A percentile compares a stretch with the other conserved stretches of the same genome.
These are phyloP conservation scores for Leishmania lainsoni DNA, from an alignment of 208 protist species.

Conservation along the genomic window DNA sequence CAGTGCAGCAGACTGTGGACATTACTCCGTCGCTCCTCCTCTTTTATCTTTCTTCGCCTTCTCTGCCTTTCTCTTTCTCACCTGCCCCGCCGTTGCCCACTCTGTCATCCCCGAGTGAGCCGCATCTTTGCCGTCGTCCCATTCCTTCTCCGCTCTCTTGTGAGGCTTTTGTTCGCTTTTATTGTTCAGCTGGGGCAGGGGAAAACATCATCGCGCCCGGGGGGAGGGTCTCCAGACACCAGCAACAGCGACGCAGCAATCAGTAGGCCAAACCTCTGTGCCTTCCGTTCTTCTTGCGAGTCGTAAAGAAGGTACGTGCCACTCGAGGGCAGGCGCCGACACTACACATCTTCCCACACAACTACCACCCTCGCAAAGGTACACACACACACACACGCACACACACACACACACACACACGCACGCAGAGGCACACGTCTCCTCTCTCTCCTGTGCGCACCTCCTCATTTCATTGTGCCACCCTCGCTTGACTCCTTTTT, in stretches of 20 bases:
- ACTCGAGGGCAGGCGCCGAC: neutral
- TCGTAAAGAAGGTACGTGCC: neutral
- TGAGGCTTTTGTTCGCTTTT: neutral
- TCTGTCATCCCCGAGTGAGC: neutral
- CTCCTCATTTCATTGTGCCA: too few relatives aligned
- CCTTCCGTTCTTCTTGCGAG: neutral
- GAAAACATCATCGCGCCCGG: too few relatives aligned
- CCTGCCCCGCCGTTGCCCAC: neutral
- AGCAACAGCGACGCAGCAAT: neutral
- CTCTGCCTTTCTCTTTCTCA: neutral
- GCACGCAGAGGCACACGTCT: neutral
- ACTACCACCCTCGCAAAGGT: neutral
- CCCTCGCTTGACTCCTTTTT: too few relatives aligned
- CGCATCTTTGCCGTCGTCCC: neutral
- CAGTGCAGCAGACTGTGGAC: neutral
- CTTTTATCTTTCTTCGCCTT: neutral
- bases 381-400: neutral
- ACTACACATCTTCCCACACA: neutral
- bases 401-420: constrained; percentile 1
- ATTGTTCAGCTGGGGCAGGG: neutral
- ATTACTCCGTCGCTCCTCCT: neutral
- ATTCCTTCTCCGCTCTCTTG: neutral
- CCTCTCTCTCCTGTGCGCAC: neutral
- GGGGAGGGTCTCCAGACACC: neutral
- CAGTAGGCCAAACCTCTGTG: neutral